Conservation (phyloP, 2,329 filamentous ascomycete species). For the Trichoderma sp. region DNA sequence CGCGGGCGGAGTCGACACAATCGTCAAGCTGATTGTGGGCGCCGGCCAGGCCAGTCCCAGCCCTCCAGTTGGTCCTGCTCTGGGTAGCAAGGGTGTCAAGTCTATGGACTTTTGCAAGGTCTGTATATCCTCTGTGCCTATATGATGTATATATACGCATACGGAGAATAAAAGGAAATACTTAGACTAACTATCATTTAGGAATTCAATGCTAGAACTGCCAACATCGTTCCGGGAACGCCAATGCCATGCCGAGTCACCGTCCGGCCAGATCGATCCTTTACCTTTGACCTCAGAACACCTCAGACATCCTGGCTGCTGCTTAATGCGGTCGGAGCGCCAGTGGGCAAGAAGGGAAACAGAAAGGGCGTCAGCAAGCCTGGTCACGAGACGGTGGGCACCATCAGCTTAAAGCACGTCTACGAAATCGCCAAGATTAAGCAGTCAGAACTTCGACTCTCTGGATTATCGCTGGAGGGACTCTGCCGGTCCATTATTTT, state of each 20-base stretch:
- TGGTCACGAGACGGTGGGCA: constrained; percentile 78
- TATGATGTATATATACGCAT: neutral
- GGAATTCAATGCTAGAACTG: constrained; percentile 97
- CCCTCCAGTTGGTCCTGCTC: constrained; percentile 91
- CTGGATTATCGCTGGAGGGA: constrained; percentile 70
- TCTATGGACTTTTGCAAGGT: constrained; percentile 99
- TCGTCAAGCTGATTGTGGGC: constrained; percentile 97
- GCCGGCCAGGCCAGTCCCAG: constrained; percentile 93
- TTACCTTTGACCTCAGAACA: constrained; percentile 90
- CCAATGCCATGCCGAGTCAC: constrained; percentile 90
- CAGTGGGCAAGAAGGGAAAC: constrained; percentile 72
- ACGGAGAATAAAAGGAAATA: neutral
- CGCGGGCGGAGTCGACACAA: constrained; percentile 60
- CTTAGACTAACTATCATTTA: constrained; percentile 43
- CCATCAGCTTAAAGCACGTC: constrained; percentile 89
- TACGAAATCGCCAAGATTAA: constrained; percentile 99
- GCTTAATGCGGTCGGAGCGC: constrained; percentile 78
- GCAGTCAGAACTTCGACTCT: constrained; percentile 74
- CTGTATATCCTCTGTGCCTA: constrained; percentile 27
- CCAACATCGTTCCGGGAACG: constrained; percentile 78
- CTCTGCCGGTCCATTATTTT: constrained; percentile 75
- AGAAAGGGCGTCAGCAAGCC: constrained; percentile 77
- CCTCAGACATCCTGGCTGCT: constrained; percentile 92
- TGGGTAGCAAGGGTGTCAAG: constrained; percentile 97
- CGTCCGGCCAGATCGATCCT: constrained; percentile 89